phyloP scores from a whole-genome alignment of 2,329 filamentous ascomycete species.

The Fusarium bulbicola region DNA sequence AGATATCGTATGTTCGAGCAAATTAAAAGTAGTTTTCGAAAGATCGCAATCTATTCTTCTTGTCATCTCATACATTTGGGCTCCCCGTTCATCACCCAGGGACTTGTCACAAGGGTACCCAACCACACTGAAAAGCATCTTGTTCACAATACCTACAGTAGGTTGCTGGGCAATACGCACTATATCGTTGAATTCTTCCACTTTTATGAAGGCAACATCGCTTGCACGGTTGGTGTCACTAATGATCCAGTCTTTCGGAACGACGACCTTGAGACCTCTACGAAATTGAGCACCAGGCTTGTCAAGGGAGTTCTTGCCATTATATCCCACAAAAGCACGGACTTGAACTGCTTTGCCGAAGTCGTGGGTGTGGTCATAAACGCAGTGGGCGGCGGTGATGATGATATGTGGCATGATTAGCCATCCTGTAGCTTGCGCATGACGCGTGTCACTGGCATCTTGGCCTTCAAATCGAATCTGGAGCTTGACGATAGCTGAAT shows the following conservation, averaged over 20 bases:
- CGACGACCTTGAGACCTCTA: background rate
- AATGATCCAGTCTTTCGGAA: background rate
- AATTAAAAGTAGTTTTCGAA: background rate
- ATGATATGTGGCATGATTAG: background rate
- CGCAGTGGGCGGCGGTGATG: background rate
- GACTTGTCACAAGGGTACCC: background rate
- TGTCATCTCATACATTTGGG: background rate
- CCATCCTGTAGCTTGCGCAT: background rate
- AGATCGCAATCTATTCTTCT: background rate
- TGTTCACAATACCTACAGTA: accelerated
- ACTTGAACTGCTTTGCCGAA: background rate
- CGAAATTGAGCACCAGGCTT: background rate
- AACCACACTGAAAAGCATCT: background rate
- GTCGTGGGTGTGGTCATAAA: background rate
- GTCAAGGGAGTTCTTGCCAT: background rate
- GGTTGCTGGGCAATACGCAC: background rate
- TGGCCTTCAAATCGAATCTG: background rate
- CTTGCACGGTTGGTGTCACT: background rate
- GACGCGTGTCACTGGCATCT: background rate
- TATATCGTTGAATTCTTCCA: background rate
- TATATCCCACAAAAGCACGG: background rate
- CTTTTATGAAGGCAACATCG: background rate
- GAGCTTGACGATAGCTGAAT: background rate
- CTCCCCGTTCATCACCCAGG: background rate
- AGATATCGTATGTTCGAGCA: background rate